Evolutionary conservation across 2,329 filamentous ascomycete genomes (phyloP), one percentile per base, ranked within the genome.

Genomic region (Fusarium sp.): DNA sequence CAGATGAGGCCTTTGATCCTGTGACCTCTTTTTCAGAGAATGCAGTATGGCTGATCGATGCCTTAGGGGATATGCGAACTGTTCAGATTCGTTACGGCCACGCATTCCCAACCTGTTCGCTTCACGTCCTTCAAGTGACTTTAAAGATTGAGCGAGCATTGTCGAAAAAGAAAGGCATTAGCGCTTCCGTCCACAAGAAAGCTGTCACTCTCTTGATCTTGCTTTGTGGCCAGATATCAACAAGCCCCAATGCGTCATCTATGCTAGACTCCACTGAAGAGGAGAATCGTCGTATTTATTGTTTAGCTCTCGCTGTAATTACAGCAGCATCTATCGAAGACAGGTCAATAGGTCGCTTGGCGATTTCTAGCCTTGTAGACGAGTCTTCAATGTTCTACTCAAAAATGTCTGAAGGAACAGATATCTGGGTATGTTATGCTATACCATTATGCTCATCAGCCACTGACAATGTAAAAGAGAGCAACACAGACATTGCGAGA

Each of bases 31-130:
- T 81, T 48, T 76, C 75, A 19, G 82, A 82, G 62, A 77, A 78
- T 57, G 73, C 79, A 1, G 78, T 81, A 14, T 86, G 84, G 84
- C 73, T 87, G 14, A 74, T 86, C 58, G 85, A 88, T 69, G 78
- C 79, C 8, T 75, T 82, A 64, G 76, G 83, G 34, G 77, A 80
- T 40, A 72, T 86, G 28, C 77, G 81, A 48, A 70, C 77, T 20
- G 72, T 78, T 12, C 80, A 82, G 57, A 78, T 76, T 28, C 74
- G 75, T 63, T 80, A 82, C 76, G 76, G 77, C 36, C 52, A 72
- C 38, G 36, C 69, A 44, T 69, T 71, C 54, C 73, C 73, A 17
- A 72, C 67, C 36, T 75, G 77, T 20, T 70, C 81, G 6, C 68
- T 79, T 10, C 63, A 75, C 11, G 66, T 81, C 3, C 70, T 85